Conservation (phyloP, 2,329 filamentous ascomycete species). For the Paracoccidioides brasiliensis region DNA sequence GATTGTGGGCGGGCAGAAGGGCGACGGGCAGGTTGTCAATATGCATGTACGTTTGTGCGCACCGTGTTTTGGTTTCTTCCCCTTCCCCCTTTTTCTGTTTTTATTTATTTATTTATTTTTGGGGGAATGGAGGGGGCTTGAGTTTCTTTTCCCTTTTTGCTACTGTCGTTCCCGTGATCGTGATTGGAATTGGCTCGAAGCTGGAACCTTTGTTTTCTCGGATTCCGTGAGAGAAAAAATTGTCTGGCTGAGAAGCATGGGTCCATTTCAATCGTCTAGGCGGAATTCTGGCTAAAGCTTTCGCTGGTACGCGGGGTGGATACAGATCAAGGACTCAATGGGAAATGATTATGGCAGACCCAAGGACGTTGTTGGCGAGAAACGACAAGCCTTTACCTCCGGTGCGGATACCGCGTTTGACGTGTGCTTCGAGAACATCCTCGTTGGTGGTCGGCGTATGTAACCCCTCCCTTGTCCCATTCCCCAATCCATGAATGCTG, state of each 20-base stretch:
- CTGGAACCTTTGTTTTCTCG: neutral
- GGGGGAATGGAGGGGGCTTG: neutral
- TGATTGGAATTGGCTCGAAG: neutral
- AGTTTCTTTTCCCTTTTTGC: neutral
- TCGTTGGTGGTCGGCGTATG: constrained; percentile 50
- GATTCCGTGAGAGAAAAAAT: neutral
- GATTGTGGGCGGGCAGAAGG: constrained; percentile 69
- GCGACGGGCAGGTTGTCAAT: constrained; percentile 86
- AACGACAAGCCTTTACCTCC: constrained; percentile 85
- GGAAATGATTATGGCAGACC: constrained; percentile 92
- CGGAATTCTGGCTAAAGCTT: neutral
- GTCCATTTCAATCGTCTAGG: neutral
- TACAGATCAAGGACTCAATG: constrained; percentile 81
- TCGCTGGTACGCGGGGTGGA: neutral
- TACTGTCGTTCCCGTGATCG: neutral
- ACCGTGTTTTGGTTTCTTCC: constrained; percentile 19
- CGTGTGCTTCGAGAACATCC: constrained; percentile 85
- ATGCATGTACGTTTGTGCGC: constrained; percentile 55
- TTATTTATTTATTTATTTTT: neutral
- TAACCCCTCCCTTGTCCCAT: constrained; percentile 12
- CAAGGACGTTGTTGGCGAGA: constrained; percentile 82
- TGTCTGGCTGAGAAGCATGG: neutral
- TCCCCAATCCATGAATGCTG: neutral
- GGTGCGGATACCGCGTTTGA: constrained; percentile 87
- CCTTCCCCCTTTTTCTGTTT: neutral